phyloP scores from a whole-genome alignment of 2,329 filamentous ascomycete species.

The Paecilomyces formosus region DNA sequence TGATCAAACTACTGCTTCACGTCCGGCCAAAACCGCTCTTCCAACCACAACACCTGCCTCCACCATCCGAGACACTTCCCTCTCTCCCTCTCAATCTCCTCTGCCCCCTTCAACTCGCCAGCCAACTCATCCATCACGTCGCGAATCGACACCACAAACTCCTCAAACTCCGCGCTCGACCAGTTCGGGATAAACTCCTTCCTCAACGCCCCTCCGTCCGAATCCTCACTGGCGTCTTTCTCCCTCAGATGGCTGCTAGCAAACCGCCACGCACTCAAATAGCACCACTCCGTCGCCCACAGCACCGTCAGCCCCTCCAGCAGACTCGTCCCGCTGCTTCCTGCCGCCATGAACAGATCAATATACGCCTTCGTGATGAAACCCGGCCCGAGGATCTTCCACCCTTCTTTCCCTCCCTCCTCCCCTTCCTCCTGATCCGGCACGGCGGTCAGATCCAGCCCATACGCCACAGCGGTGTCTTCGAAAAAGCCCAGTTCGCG shows the following conservation, averaged over 20 bases:
- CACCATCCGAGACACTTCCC: conserved; percentile 43
- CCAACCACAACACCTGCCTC: conserved; percentile 45
- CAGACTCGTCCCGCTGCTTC: conserved; percentile 44
- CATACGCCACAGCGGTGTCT: conserved; percentile 54
- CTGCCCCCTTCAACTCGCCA: conserved; percentile 27
- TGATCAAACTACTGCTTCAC: conserved; percentile 9
- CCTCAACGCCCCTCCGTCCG: conserved; percentile 58
- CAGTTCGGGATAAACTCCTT: conserved; percentile 62
- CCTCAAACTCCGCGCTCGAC: conserved; percentile 54
- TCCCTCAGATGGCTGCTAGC: conserved; percentile 27
- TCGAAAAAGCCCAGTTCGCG: conserved; percentile 63
- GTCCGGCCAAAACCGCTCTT: conserved; percentile 53
- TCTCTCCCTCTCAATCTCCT: conserved; percentile 30
- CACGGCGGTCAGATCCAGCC: conserved; percentile 43
- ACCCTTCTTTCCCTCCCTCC: conserved; percentile 2
- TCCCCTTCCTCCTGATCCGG: conserved; percentile 11
- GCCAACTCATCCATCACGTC: conserved; percentile 50
- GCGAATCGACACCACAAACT: conserved; percentile 51
- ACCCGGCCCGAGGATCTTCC: conserved; percentile 22
- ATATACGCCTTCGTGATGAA: conserved; percentile 48
- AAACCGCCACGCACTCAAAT: conserved; percentile 52
- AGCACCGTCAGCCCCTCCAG: conserved; percentile 66
- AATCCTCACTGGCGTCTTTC: conserved; percentile 34
- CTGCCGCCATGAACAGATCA: conserved; percentile 53
- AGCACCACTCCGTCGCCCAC: conserved; percentile 66